Evolutionary conservation across 2,329 filamentous ascomycete genomes (phyloP), one percentile per base, ranked within the genome.

Genomic region (Pestalotiopsis sp.): DNA sequence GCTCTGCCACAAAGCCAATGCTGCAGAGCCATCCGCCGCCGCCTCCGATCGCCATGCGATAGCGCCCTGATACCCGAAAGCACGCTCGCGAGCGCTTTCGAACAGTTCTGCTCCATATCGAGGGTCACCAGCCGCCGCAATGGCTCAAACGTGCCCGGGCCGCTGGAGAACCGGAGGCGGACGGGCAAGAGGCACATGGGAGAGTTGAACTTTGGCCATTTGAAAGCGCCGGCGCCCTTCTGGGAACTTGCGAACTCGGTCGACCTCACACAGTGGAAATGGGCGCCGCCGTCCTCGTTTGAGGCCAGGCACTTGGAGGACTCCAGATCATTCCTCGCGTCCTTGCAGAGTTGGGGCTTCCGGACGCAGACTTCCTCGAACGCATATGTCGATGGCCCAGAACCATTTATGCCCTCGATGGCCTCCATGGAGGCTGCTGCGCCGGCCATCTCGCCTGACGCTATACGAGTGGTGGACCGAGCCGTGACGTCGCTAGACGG

Each of bases 21-120:
- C 82, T 83, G 81, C 75, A 82, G 83, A 80, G 83, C 81, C 78
- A 81, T 83, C 74, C 82, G 82, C 69, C 79, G 79, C 71, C 80
- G 81, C 59, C 74, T 83, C 57, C 71, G 77, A 58, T 73, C 80
- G 23, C 73, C 81, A 12, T 72, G 73, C 68, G 84, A 87, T 65
- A 79, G 82, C 58, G 75, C 90, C 72, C 91, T 89, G 88, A 84
- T 91, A 70, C 84, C 86, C 38, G 90, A 92, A 73, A 82, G 87
- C 60, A 72, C 86, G 27, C 82, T 92, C 14, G 77, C 80, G 27
- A 78, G 80, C 66, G 84, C 85, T 2, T 87, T 89, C 72, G 81
- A 84, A 61, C 80, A 82, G 20, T 86, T 82, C 73, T 82, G 76
- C 65, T 71, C 74, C 52, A 69, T 76, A 1, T 80, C 79, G 6